These are phyloP conservation scores for Isabelozyma rhagii DNA, from an alignment of 805 yeast genomes.

Conservation along the genomic window DNA sequence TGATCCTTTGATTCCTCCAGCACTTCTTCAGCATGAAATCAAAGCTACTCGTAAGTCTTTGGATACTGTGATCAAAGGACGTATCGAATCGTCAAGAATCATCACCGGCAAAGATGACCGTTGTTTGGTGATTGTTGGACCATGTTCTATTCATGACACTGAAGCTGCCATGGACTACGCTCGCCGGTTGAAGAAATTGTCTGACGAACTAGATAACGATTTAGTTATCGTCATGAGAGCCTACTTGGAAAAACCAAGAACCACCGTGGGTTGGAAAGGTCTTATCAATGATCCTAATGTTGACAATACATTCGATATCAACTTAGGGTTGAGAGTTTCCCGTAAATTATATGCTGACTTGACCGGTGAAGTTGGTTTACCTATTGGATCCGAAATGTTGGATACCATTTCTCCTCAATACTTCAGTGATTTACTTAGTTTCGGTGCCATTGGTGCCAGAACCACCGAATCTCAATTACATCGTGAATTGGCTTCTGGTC, in stretches of 20 bases:
- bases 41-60: conserved; percentile 58
- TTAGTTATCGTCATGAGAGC: conserved; percentile 93
- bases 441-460: conserved; percentile 99
- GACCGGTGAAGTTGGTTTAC: conserved; percentile 68
- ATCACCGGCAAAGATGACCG: conserved; percentile 78
- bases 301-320: conserved; percentile 87
- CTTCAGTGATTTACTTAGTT: conserved; percentile 82
- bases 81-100: conserved; percentile 74
- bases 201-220: conserved; percentile 72
- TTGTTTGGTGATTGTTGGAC: conserved; percentile 86
- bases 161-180: conserved; percentile 89
- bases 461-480: conserved; percentile 98
- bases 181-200: conserved; percentile 56
- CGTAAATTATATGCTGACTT: conserved; percentile 81
- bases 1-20: conserved; percentile 94
- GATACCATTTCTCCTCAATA: conserved; percentile 97
- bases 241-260: conserved; percentile 96
- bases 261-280: conserved; percentile 99
- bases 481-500: conserved; percentile 95
- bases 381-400: conserved; percentile 97
- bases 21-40: conserved; percentile 79
- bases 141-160: conserved; percentile 94
- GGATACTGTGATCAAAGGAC: conserved; percentile 68
- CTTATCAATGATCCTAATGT: conserved; percentile 95
- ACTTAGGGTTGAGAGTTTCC: conserved; percentile 86